Percentiles rank a stretch among this genome's conserved stretches.
These are phyloP conservation scores for Trichoderma polysporum DNA, from an alignment of 2,329 filamentous ascomycete species.

Conservation along the genomic window DNA sequence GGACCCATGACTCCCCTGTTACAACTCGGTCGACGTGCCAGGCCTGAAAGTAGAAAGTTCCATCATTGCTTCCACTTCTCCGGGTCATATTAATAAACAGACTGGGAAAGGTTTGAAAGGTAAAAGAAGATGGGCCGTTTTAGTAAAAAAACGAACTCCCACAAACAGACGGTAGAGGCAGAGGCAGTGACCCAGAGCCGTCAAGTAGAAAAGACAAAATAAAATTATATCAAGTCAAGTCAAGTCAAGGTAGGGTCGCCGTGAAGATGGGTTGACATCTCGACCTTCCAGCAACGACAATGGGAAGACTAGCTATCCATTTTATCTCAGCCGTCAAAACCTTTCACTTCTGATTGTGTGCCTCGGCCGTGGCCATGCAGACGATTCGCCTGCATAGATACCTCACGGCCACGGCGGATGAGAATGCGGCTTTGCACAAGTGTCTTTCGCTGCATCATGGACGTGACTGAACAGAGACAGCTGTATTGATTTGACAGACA, in stretches of 20 bases:
- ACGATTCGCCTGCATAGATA: conserved; percentile 18
- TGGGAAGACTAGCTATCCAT: conserved; percentile 4
- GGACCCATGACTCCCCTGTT: conserved; percentile 17
- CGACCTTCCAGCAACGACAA: not conserved
- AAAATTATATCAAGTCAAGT: not conserved
- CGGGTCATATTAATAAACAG: conserved; percentile 10
- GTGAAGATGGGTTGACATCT: conserved; percentile 19
- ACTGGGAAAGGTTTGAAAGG: not conserved
- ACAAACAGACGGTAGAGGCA: not conserved
- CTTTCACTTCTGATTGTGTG: not conserved
- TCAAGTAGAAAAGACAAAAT: not conserved
- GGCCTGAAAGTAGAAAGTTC: conserved; percentile 22
- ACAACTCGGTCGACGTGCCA: conserved; percentile 18
- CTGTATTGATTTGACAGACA: not conserved
- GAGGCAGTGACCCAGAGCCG: not conserved
- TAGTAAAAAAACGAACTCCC: not conserved
- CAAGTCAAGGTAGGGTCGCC: conserved; percentile 1
- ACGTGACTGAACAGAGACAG: not conserved
- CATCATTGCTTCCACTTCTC: conserved; percentile 18
- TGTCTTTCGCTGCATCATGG: not conserved
- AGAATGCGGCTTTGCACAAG: not conserved
- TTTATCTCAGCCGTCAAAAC: not conserved
- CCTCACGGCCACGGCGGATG: conserved; percentile 4
- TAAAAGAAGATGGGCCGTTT: not conserved
- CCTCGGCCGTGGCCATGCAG: conserved; percentile 3